Base-by-base conservation (phyloP, 192 early-diverging fungal species). In the Coemansia sp. region DNA sequence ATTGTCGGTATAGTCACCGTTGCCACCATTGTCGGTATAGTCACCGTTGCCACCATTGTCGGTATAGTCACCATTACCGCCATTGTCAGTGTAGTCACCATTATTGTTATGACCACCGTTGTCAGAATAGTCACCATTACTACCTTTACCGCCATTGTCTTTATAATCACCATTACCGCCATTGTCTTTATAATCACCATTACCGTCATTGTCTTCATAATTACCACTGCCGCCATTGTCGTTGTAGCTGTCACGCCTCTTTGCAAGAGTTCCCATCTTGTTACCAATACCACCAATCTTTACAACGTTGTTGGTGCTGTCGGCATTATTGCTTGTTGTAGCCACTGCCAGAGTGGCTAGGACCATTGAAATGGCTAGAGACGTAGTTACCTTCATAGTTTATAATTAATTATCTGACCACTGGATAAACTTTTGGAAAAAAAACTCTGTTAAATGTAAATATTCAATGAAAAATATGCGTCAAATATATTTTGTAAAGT, bases 261-360 rank as follows among this genome's bases (percentile, higher is more conserved):
- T n/a, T n/a, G n/a, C n/a, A n/a, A n/a, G n/a, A n/a, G n/a, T n/a
- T n/a, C n/a, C n/a, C n/a, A n/a, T n/a, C n/a, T n/a, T n/a, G n/a
- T n/a, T n/a, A n/a, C n/a, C n/a, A n/a, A n/a, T n/a, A n/a, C n/a
- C n/a, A n/a, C n/a, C n/a, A n/a, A n/a, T n/a, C n/a, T n/a, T n/a
- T n/a, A n/a, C n/a, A n/a, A n/a, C n/a, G n/a, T n/a, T n/a, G n/a
- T n/a, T n/a, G n/a, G n/a, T n/a, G n/a, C n/a, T n/a, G n/a, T n/a
- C n/a, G n/a, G n/a, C 4, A 33, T 52, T 19, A 7, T 49, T 23
- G 47, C 24, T 17, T 3, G 37, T 53, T 8, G 21, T 21, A 17
- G 52, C 52, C 21, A 37, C 52, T 9, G 33, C 52, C 6, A 53
- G 30, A 6, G 52, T 39, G 15, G 52, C 52, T n/a, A 53, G 19